Evolutionary conservation across 306 rosid species (phyloP), one percentile per base, ranked within the genome.

Genomic region (Inga leiocalycina): DNA sequence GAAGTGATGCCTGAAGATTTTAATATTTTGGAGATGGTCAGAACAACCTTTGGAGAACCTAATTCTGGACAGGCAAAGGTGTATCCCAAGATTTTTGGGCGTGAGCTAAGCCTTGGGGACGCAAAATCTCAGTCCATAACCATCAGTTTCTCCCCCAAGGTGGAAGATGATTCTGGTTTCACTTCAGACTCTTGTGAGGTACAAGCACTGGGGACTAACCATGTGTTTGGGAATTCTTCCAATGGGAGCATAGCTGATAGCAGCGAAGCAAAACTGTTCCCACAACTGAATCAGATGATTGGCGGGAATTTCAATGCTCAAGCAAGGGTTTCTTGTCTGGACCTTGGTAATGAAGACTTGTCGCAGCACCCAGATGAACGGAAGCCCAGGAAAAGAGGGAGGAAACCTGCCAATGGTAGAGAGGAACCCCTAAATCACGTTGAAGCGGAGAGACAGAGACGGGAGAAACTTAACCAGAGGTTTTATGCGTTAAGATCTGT

Each of bases 351-450:
- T 82, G 95, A 91, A 20, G 95, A 91, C 32, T 85, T 88, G 34
- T 84, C 85, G 4, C 81, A 88, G 75, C 93, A 81, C 73, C 85
- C 84, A 52, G 96, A 90, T 81, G 96, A 92, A 74, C 87, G 87
- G 74, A 92, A 92, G 76, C 95, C 95, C 3, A 90, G 95, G 76
- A 91, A 91, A 85, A 85, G 95, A 76, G 95, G 95, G 73, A 85
- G 95, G 86, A 91, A 91, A 79, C 95, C 95, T 17, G 92, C 95
- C 34, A 91, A 91, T 82, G 95, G 93, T 54, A 88, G 95, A 68
- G 95, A 91, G 89, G 95, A 91, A 59, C 95, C 95, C 8, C 77
- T 91, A 76, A 91, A 91, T 78, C 95, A 91, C 16, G 95, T 91
- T 80, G 95, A 90, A 85, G 95, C 95, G 17, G 95, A 91, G 84